phyloP scores from a whole-genome alignment of 768 basidiomycete species.

The Mycena galericulata region DNA sequence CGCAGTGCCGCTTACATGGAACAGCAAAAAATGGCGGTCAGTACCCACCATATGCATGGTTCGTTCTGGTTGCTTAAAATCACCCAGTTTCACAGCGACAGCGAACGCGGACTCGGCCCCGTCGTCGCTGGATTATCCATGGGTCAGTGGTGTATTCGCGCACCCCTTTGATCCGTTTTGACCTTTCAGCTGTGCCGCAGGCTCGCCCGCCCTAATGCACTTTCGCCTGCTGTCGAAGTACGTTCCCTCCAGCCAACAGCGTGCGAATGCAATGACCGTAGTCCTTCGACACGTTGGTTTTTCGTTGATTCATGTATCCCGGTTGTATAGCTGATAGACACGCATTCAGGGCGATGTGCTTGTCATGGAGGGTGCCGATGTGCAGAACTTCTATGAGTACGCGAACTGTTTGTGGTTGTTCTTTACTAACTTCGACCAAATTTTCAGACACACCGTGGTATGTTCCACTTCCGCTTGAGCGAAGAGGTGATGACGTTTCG shows the following conservation, averaged over 20 bases:
- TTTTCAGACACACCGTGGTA: constrained; percentile 28
- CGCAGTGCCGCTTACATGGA: constrained; percentile 85
- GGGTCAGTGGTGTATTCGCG: constrained; percentile 47
- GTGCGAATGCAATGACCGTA: constrained; percentile 61
- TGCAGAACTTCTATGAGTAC: constrained; percentile 30
- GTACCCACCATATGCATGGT: constrained; percentile 30
- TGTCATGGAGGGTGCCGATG: constrained; percentile 27
- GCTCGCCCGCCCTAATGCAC: constrained; percentile 81
- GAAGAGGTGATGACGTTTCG: background rate
- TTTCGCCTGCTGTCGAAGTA: constrained; percentile 68
- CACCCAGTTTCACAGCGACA: constrained; percentile 81
- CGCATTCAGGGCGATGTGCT: constrained; percentile 21
- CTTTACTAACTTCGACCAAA: background rate
- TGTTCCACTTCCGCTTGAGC: background rate
- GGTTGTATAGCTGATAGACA: too few relatives aligned
- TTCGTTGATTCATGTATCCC: background rate
- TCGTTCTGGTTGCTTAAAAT: constrained; percentile 10
- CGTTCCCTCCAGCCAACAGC: constrained; percentile 43
- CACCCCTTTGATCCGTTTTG: background rate
- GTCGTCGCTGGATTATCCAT: constrained; percentile 81
- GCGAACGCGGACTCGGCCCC: constrained; percentile 79
- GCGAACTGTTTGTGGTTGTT: background rate
- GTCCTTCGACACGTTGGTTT: constrained; percentile 76
- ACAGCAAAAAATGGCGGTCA: constrained; percentile 84
- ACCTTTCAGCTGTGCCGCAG: too few relatives aligned